Base-by-base conservation (phyloP, 2,329 filamentous ascomycete genomes). In the Aspergillus thermomutatus region DNA sequence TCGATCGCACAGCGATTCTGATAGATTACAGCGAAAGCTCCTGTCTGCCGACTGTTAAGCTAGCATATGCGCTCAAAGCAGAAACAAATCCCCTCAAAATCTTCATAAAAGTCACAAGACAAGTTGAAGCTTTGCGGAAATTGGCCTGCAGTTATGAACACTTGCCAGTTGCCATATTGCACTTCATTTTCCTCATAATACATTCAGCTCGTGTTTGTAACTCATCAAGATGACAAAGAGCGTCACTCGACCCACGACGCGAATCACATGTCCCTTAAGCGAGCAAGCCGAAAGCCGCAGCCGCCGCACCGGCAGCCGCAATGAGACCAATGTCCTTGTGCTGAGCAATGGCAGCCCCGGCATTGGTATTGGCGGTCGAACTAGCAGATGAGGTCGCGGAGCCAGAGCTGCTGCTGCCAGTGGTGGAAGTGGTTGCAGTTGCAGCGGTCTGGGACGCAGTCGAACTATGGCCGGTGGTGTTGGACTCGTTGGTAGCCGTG, bases 231-330 rank as follows among this genome's bases (percentile, higher is more conserved):
- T 43, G 40, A 21, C n/a, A 34, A 43, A 21, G 17, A 21, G n/a
- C 6, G 10, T 31, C 10, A 31, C n/a, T 23, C 14, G 5, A 21
- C 21, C 43, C 21, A 46, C 9, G 19, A 14, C 43, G 43, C 10
- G 5, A 46, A 23, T n/a, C 9, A 21, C 5, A 23, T 14, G 43
- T 1, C 21, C 11, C 14, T 41, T 65, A 72, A 19, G 68, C 60
- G 26, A 72, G 60, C 51, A 71, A 59, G 43, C 68, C 71, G 52
- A 71, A 64, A 2, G 67, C 72, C 26, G 66, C 66, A 23, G 10
- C 21, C 21, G 43, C 43, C 40, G 60, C 68, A 43, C 67, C 71
- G 14, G 65, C 63, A 49, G 63, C 67, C n/a, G 68, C 71, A 54
- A 72, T 47, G 25, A 71, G 55, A 21, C 67, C 60, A 26, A 62